Evolutionary conservation across 768 basidiomycete genomes (phyloP).

Genomic region (Tylopilus vinaceipallidus): DNA sequence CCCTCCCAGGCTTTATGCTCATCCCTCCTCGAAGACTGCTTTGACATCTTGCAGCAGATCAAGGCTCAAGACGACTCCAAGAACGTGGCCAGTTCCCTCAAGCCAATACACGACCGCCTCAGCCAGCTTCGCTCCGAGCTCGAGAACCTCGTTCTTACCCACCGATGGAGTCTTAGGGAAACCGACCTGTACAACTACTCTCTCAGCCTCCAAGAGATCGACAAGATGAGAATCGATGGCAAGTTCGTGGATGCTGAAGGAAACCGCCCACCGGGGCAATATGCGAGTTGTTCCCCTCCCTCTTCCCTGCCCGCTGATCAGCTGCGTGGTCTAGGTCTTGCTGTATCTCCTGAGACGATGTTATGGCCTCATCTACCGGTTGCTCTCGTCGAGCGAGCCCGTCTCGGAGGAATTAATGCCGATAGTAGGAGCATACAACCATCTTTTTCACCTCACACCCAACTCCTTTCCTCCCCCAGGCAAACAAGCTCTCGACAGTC

Average conservation of each 20-base stretch:
- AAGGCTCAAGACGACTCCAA: conserved; percentile 88
- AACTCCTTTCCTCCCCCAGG: conserved; percentile 44
- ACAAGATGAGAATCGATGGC: conserved; percentile 95
- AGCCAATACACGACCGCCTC: conserved; percentile 92
- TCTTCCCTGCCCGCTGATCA: neutral
- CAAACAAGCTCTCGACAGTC: conserved; percentile 94
- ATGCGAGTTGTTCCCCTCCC: conserved; percentile 50
- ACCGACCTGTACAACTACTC: conserved; percentile 94
- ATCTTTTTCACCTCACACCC: neutral
- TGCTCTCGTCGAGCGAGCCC: conserved; percentile 93
- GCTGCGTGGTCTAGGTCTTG: conserved; percentile 57
- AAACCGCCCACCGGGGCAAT: conserved; percentile 90
- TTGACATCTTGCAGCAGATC: conserved; percentile 94
- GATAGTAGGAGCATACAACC: conserved; percentile 51
- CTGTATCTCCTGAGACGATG: conserved; percentile 92
- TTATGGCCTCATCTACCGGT: conserved; percentile 91
- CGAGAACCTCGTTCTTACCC: conserved; percentile 89
- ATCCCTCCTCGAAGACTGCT: conserved; percentile 93
- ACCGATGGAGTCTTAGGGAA: conserved; percentile 95
- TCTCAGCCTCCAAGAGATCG: conserved; percentile 90
- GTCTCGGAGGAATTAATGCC: conserved; percentile 99
- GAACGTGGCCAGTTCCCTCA: conserved; percentile 80
- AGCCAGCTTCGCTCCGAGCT: conserved; percentile 82
- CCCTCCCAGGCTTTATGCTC: conserved; percentile 89
- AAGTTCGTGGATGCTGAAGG: conserved; percentile 96